A percentile compares a stretch with the other conserved stretches of the same genome.
phyloP scores from a whole-genome alignment of 208 protist species.

The Crithidia mellificae region DNA sequence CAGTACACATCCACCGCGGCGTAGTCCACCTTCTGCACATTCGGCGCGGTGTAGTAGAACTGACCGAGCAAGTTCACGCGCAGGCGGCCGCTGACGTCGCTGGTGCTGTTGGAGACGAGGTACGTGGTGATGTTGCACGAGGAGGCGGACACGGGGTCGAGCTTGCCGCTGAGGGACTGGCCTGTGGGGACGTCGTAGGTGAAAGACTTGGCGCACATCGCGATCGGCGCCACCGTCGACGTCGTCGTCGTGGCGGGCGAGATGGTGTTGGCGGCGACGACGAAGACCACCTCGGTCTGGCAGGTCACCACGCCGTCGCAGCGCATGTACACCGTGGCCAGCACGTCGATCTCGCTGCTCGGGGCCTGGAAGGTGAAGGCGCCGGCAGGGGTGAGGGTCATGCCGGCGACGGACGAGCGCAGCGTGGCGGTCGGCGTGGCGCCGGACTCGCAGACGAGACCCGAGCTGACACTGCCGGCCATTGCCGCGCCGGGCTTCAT shows the following conservation, averaged over 20 bases:
- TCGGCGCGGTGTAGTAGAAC: slow-evolving; percentile 65
- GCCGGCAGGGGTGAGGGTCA: slow-evolving; percentile 29
- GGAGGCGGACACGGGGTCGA: slow-evolving; percentile 30
- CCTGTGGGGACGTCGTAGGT: slow-evolving; percentile 53
- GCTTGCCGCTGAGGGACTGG: slow-evolving; percentile 39
- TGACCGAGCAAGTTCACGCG: slow-evolving; percentile 74
- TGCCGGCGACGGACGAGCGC: slow-evolving; percentile 17
- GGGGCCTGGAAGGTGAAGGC: slow-evolving; percentile 52
- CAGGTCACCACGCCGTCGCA: slow-evolving; percentile 50
- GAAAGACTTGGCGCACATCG: slow-evolving; percentile 44
- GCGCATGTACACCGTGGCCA: slow-evolving; percentile 40
- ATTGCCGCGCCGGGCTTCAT: slow-evolving; percentile 23
- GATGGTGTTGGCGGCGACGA: slow-evolving; percentile 36
- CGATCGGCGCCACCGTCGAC: slow-evolving; percentile 21
- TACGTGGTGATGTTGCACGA: slow-evolving; percentile 59
- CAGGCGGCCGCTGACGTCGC: slow-evolving; percentile 31
- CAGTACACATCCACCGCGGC: slow-evolving; percentile 64
- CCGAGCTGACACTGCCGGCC: slow-evolving; percentile 31
- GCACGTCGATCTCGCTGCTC: slow-evolving; percentile 39
- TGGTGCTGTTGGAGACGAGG: slow-evolving; percentile 31
- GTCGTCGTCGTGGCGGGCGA: slow-evolving; percentile 25
- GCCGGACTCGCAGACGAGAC: slow-evolving; percentile 32
- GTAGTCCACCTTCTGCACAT: slow-evolving; percentile 46
- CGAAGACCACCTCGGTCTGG: slow-evolving; percentile 44
- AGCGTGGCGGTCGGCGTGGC: slow-evolving; percentile 36